These are phyloP conservation scores for Priceomyces carsonii DNA, from an alignment of 805 yeast species.

Conservation along the genomic window DNA sequence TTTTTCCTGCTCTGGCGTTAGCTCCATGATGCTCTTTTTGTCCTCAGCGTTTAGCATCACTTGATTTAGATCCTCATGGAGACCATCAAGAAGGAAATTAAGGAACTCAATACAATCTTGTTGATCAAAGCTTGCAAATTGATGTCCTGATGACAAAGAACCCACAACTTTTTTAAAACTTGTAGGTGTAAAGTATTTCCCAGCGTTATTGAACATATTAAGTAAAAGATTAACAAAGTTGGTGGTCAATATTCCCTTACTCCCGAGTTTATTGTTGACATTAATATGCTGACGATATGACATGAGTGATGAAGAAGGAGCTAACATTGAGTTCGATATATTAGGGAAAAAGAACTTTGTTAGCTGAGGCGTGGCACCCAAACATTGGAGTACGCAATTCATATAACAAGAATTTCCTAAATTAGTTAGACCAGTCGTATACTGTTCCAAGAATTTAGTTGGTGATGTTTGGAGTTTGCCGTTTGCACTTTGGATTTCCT, in stretches of 20 bases:
- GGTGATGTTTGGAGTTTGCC: too few relatives aligned
- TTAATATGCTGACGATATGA: constrained; percentile 70
- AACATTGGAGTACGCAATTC: constrained; percentile 88
- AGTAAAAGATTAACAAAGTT: constrained; percentile 62
- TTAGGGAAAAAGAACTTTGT: constrained; percentile 56
- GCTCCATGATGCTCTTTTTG: constrained; percentile 43
- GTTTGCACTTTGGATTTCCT: too few relatives aligned
- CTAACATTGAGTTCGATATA: constrained; percentile 19
- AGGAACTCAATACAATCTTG: constrained; percentile 87
- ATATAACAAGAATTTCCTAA: constrained; percentile 92
- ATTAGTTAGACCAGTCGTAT: constrained; percentile 73
- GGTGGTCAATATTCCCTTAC: constrained; percentile 75
- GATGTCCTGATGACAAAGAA: constrained; percentile 54
- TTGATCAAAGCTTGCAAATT: constrained; percentile 68
- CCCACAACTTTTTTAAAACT: constrained; percentile 71
- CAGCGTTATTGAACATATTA: constrained; percentile 51
- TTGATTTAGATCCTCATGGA: constrained; percentile 85
- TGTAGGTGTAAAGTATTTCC: constrained; percentile 54
- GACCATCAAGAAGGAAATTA: constrained; percentile 68
- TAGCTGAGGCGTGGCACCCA: constrained; percentile 70
- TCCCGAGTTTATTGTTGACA: constrained; percentile 69
- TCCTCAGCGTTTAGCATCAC: constrained; percentile 29
- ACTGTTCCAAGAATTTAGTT: constrained; percentile 28
- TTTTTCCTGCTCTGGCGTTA: constrained; percentile 62
- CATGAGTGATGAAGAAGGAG: constrained; percentile 26